These are phyloP conservation scores for Suhomyces guaymorum DNA, from an alignment of 1,139 yeast species.

Conservation along the genomic window DNA sequence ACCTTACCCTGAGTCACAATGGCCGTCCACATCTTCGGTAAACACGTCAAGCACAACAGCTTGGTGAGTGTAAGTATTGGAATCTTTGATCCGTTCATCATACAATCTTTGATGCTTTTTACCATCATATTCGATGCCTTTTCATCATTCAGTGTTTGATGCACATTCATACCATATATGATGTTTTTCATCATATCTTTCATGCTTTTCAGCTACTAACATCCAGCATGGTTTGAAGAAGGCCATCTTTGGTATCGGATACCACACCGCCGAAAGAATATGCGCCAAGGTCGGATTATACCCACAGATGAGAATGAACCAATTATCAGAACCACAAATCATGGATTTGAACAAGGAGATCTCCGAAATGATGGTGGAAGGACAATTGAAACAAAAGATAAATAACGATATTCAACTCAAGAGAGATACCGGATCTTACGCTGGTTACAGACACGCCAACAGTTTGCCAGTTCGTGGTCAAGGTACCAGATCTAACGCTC, in stretches of 20 bases:
- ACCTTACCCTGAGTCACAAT: slow-evolving; percentile 31
- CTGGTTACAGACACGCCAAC: slow-evolving; percentile 86
- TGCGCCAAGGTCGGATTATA: slow-evolving; percentile 90
- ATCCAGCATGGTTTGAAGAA: slow-evolving; percentile 60
- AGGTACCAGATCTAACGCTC: slow-evolving; percentile 85
- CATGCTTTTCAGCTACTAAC: slow-evolving; percentile 11
- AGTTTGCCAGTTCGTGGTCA: slow-evolving; percentile 95
- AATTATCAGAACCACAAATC: slow-evolving; percentile 83
- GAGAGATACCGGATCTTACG: slow-evolving; percentile 79
- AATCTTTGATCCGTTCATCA: too few species aligned
- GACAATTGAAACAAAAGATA: slow-evolving; percentile 76
- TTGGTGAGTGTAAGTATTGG: slow-evolving; percentile 41
- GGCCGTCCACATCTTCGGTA: slow-evolving; percentile 79
- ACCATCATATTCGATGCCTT: too few species aligned
- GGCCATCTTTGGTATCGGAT: slow-evolving; percentile 85
- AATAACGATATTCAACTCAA: slow-evolving; percentile 79
- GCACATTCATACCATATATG: too few species aligned
- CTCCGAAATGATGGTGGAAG: slow-evolving; percentile 80
- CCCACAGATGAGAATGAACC: slow-evolving; percentile 93
- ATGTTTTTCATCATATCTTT: neutral
- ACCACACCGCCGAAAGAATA: slow-evolving; percentile 66
- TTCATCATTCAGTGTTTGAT: too few species aligned
- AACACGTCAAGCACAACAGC: slow-evolving; percentile 59
- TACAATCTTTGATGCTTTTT: too few species aligned
- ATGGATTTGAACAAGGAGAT: slow-evolving; percentile 86